phyloP scores from a whole-genome alignment of 1,284 basidiomycete species.

The Papiliotrema flavescens region DNA sequence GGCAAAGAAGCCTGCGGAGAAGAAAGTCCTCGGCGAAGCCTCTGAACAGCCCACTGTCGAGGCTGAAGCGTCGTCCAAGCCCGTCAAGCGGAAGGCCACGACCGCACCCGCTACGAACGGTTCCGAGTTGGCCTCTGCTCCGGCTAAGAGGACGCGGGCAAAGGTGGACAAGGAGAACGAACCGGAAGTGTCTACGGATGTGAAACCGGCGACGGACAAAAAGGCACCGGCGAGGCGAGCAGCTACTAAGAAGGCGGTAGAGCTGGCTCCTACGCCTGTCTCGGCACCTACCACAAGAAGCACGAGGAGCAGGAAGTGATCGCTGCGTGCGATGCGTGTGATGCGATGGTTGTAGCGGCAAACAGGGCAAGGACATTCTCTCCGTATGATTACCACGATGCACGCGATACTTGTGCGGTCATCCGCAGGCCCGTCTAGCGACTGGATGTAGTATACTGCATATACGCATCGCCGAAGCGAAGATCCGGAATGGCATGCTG shows the following conservation, averaged over 20 bases:
- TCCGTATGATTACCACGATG: no score
- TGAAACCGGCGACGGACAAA: background rate
- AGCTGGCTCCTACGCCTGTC: background rate
- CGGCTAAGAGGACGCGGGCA: background rate
- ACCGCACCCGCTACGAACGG: no score
- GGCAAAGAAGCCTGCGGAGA: background rate
- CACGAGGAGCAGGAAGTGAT: slow-evolving; percentile 3
- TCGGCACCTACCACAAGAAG: background rate
- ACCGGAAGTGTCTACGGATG: background rate
- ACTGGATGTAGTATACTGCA: no score
- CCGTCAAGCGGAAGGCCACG: background rate
- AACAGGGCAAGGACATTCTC: no score
- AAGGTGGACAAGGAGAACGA: slow-evolving; percentile 5
- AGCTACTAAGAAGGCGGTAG: background rate
- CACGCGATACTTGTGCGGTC: no score
- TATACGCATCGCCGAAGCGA: no score
- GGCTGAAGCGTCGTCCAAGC: background rate
- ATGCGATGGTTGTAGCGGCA: no score
- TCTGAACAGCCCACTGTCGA: background rate
- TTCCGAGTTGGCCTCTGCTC: background rate
- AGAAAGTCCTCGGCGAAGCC: background rate
- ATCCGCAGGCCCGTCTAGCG: no score
- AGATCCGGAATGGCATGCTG: no score
- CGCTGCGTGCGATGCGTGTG: no score
- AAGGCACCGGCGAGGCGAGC: background rate